A percentile compares a stretch with the other conserved stretches of the same genome.
phyloP scores from a whole-genome alignment of 306 rosid species.

The Sicyos edulis region DNA sequence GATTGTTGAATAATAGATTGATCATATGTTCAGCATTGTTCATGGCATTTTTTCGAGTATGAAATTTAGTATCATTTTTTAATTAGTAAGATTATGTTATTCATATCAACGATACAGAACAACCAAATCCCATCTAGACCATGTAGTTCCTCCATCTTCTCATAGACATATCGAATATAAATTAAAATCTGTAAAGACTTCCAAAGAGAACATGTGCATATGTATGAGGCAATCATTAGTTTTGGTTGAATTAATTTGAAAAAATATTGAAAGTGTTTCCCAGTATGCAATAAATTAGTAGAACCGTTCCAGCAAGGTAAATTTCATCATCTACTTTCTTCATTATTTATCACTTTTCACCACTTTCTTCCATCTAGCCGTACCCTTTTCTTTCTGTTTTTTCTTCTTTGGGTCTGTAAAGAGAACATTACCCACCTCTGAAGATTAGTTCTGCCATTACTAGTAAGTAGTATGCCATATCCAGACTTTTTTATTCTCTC shows the following conservation, averaged over 20 bases:
- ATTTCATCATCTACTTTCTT: background rate
- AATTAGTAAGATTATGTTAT: no score
- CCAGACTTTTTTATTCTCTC: background rate
- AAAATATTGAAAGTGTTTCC: background rate
- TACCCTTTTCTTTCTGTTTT: background rate
- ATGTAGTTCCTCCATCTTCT: background rate
- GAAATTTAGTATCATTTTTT: no score
- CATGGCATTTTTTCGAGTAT: background rate
- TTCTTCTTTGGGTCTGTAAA: background rate
- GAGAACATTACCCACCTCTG: background rate
- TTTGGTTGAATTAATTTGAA: background rate
- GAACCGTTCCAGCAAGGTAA: slow-evolving; percentile 3
- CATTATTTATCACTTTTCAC: background rate
- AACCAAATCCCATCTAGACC: slow-evolving; percentile 5
- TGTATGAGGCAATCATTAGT: background rate
- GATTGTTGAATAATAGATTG: background rate
- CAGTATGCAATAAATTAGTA: background rate
- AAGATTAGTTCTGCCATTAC: slow-evolving; percentile 4
- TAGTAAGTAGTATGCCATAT: background rate
- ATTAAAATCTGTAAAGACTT: background rate
- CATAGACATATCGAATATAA: background rate
- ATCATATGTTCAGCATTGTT: background rate
- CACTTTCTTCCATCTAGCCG: background rate
- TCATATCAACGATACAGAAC: background rate
- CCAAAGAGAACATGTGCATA: background rate